Conservation (phyloP, 345 rosid genomes). For the Populus alba region DNA sequence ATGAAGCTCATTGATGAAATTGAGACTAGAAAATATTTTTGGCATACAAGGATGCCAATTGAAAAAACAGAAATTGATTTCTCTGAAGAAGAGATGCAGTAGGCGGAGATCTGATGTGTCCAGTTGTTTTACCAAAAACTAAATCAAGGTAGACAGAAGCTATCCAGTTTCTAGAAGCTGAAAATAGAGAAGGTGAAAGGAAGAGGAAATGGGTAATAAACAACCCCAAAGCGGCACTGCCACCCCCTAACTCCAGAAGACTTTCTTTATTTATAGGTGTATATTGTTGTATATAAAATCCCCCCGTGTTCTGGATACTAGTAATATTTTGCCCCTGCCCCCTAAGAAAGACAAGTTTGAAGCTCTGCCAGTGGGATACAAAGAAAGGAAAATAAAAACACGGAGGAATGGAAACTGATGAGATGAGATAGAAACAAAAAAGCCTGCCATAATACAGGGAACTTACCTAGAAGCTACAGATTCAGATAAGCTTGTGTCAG, state of each 20-base stretch:
- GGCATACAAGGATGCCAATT: neutral
- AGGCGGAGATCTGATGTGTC: neutral
- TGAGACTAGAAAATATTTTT: neutral
- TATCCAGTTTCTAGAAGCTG: no score
- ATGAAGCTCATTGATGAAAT: neutral
- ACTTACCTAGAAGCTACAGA: constrained; percentile 50
- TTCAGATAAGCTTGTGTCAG: constrained; percentile 46
- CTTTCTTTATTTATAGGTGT: no score
- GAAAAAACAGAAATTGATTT: no score
- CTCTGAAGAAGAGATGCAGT: no score
- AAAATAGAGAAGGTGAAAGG: neutral
- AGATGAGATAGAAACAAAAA: neutral
- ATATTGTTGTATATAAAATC: no score
- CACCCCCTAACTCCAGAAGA: no score
- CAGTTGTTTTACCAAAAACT: neutral
- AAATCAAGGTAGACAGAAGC: neutral
- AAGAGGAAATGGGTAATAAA: neutral
- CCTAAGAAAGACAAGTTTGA: no score
- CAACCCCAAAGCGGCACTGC: no score
- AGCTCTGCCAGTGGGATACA: neutral
- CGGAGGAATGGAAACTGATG: no score
- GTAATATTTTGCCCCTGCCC: no score
- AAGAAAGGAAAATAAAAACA: neutral
- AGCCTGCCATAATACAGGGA: neutral
- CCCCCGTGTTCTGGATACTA: no score